Evolutionary conservation across 2,329 filamentous ascomycete species (phyloP), one percentile per base, ranked within the genome.

Genomic region (Periconia sp.): DNA sequence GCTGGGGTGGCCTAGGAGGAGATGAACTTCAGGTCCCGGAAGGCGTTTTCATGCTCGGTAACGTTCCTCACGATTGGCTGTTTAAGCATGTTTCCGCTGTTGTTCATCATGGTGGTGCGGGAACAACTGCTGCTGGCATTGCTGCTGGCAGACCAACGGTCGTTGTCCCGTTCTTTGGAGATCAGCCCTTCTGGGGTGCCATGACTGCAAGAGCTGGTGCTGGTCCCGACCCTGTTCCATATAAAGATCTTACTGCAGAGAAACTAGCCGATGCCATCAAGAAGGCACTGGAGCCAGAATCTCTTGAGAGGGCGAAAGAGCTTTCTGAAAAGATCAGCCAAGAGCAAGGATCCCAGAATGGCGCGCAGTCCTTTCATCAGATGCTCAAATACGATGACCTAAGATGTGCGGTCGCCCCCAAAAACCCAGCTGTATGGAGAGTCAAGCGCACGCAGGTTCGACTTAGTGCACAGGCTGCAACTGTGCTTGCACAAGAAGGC

Each of bases 81-180:
- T 95, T 95, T 68, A 78, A 89, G 51, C 84, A 80, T 25, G 89
- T 95, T 1, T 87, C 88, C 1, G 86, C 84, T 30, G 90, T 95
- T 1, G 87, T 94, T 4, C 91, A 95, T 61, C 90, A 95, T 51
- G 91, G 90, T 16, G 90, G 91, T 44, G 90, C 90, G 7, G 90
- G 90, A 13, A 96, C 90, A 3, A 95, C 89, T 1, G 89, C 90
- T 1, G 88, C 89, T 1, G 90, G 90, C n/a, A 88, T 95, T 48
- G 82, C 86, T 13, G 82, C 85, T 1, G 90, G 89, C 17, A 85
- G 85, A 40, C 90, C 90, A 2, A 95, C 90, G 0, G 81, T 94
- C 2, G 80, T 95, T 3, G 84, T 95, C 0, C 90, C 90, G 0
- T 95, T 95, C 73, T 95, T 73, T 34, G 70, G 70, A 15, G 69